These are phyloP conservation scores for Xenosphaeropsis pyriputrescens DNA, from an alignment of 2,329 filamentous ascomycete genomes.

Conservation along the genomic window DNA sequence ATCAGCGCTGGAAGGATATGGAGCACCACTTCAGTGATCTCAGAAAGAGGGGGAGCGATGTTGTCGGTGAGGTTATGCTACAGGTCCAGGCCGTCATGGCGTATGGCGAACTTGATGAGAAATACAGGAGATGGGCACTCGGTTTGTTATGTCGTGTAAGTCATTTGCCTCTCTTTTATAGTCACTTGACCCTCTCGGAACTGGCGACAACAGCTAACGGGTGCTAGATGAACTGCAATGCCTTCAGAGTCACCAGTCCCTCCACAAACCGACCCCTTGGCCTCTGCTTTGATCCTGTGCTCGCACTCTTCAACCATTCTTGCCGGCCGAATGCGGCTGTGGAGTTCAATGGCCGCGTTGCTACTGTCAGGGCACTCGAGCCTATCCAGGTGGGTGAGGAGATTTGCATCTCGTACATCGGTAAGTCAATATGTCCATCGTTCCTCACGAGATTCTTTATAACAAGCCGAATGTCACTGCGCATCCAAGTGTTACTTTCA, in stretches of 20 bases:
- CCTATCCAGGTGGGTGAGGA: slow-evolving; percentile 1
- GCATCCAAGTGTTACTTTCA: too few species aligned
- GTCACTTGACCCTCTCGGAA: background rate
- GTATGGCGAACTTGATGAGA: background rate
- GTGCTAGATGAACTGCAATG: slow-evolving; percentile 2
- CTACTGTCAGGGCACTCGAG: background rate
- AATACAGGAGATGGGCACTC: background rate
- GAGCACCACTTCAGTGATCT: background rate
- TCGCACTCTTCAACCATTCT: slow-evolving; percentile 2
- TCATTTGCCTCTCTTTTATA: background rate
- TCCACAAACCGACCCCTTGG: background rate
- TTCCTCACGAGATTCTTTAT: too few species aligned
- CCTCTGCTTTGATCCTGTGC: slow-evolving; percentile 3
- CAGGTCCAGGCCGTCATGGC: background rate
- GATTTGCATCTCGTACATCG: slow-evolving; percentile 2
- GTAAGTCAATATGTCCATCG: background rate
- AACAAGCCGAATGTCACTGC: too few species aligned
- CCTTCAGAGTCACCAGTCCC: slow-evolving; percentile 1
- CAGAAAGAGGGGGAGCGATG: background rate
- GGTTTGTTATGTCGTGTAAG: background rate
- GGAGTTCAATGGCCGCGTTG: background rate
- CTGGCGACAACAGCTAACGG: background rate
- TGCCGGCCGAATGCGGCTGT: slow-evolving; percentile 3
- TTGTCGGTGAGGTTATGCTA: background rate
- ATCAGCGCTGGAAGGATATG: background rate